phyloP scores from a whole-genome alignment of 371 early-diverging fungal genomes.

The Rhizopus microsporus region DNA sequence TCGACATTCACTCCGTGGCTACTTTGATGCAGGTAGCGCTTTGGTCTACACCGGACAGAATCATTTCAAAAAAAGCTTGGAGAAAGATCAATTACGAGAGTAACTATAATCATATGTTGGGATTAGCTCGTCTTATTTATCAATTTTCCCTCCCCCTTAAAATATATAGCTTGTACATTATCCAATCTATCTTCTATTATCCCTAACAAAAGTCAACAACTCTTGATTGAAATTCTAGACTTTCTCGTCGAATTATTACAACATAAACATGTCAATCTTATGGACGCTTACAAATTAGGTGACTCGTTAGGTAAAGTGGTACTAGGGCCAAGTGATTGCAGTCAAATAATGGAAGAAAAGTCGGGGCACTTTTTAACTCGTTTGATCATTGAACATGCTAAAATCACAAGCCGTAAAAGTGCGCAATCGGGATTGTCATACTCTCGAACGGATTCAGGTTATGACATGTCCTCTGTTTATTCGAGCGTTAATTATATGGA shows the following conservation, averaged over 20 bases:
- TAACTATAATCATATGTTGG: conserved; percentile 18
- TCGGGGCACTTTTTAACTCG: conserved; percentile 49
- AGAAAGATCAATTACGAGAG: conserved; percentile 49
- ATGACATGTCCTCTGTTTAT: conserved; percentile 11
- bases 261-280: conserved; percentile 39
- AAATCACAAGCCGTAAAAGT: conserved; percentile 7
- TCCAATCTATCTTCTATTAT: conserved; percentile 34
- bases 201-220: conserved; percentile 29
- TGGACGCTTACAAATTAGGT: conserved; percentile 46
- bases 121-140: too few species aligned
- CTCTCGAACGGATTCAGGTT: conserved; percentile 32
- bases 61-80: conserved; percentile 48
- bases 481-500: conserved; percentile 12
- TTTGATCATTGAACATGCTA: conserved; percentile 49
- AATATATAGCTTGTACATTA: conserved; percentile 39
- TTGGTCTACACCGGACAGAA: conserved; percentile 46
- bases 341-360: conserved; percentile 45
- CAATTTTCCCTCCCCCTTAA: background rate
- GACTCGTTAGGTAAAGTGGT: conserved; percentile 53
- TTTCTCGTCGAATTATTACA: conserved; percentile 47
- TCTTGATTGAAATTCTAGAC: conserved; percentile 44
- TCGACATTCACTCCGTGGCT: conserved; percentile 48
- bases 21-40: conserved; percentile 50
- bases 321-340: conserved; percentile 47
- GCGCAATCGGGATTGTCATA: background rate